A percentile compares a stretch with the other conserved stretches of the same genome.
These are phyloP conservation scores for Albifimbria verrucaria DNA, from an alignment of 2,329 filamentous ascomycete species.

Conservation along the genomic window DNA sequence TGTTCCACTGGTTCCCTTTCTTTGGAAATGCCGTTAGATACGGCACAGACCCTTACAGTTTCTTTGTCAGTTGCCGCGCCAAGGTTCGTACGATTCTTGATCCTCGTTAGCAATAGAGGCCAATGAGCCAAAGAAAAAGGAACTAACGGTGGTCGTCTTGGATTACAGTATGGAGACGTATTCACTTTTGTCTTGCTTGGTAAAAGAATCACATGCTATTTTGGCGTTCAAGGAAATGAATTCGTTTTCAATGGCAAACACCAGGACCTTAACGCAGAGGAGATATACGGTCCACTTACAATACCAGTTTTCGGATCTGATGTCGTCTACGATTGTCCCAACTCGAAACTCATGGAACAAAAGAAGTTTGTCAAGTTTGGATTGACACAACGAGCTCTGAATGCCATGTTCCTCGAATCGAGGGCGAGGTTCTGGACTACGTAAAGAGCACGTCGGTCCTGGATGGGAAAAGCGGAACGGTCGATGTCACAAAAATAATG, in stretches of 20 bases:
- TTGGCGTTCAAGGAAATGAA: conserved; percentile 50
- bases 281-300: conserved; percentile 49
- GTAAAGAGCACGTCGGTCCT: conserved; percentile 55
- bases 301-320: conserved; percentile 67
- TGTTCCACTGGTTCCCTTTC: conserved; percentile 61
- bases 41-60: conserved; percentile 66
- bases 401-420: conserved; percentile 69
- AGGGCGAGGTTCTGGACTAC: conserved; percentile 65
- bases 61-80: conserved; percentile 60
- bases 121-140: background rate
- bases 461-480: conserved; percentile 54
- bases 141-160: too few species aligned
- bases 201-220: conserved; percentile 45
- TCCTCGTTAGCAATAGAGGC: background rate
- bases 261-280: conserved; percentile 50
- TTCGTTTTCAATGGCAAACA: conserved; percentile 55
- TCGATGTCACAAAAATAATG: conserved; percentile 66
- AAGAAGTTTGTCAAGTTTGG: conserved; percentile 79
- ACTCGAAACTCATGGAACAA: conserved; percentile 83
- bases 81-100: conserved; percentile 52
- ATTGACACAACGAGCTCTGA: conserved; percentile 62
- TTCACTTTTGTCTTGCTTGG: conserved; percentile 54
- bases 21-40: conserved; percentile 70
- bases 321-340: conserved; percentile 82
- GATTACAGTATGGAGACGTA: conserved; percentile 45